Base-by-base conservation (phyloP, 83 land plant genomes). In the Picea abies region DNA sequence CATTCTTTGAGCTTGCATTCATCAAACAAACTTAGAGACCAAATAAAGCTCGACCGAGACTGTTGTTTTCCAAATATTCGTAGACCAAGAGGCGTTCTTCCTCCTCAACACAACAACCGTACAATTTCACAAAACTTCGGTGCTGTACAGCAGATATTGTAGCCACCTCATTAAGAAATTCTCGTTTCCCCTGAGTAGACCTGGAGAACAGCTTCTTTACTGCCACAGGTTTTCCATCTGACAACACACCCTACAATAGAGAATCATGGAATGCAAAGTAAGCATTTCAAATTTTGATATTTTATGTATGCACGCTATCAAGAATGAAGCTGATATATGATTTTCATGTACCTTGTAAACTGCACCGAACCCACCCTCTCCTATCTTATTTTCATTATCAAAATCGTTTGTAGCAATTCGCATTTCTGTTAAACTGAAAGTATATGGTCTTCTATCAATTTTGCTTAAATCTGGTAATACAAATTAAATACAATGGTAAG, bases 111-210 rank as follows among this genome's bases (percentile, higher is more conserved):
- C 70, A 67, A 26, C 70, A 67, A 9, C 70, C 70, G 14, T 23
- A 67, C 16, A 67, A 14, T 67, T 25, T 23, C 35, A 67, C 70
- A 25, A 67, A 2, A 25, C 4, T 67, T 25, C 70, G 70, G 70
- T 67, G 70, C 29, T 67, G 70, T 32, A 67, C 70, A 81, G 47
- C 26, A 26, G 83, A 81, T 37, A 81, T 81, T 44, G 49, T 37
- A 26, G 78, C 71, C 4, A 81, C 83, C 58, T 81, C 83, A 68
- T 81, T 81, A 10, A 81, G 80, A 76, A 81, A 81, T 76, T 81
- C 83, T 22, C 56, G 41, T 41, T 39, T 61, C n/a, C 83, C 83
- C 25, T 75, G 82, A 37, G 23, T 23, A 72, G 82, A 81, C 60
- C 16, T 81, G 52, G 83, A 75, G 6, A 81, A 81, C 64, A 81